phyloP scores from a whole-genome alignment of 257 asterid genomes.

The Nicotiana benthamiana region DNA sequence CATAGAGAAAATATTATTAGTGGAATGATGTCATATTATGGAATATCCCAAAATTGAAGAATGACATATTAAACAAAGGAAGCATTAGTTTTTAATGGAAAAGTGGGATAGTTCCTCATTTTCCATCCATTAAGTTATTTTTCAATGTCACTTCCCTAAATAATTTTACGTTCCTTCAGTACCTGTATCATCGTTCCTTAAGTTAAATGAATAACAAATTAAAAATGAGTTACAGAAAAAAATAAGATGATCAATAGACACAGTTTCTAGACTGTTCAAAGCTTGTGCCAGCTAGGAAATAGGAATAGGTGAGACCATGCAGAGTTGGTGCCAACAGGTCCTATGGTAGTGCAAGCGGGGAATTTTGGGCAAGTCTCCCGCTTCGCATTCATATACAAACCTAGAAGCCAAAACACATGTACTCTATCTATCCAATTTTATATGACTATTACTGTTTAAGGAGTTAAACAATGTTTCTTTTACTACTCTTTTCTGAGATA shows the following conservation, averaged over 20 bases:
- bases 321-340: background rate
- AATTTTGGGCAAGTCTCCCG: background rate
- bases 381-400: background rate
- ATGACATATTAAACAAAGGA: background rate
- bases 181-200: background rate
- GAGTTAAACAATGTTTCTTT: background rate
- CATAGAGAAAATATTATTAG: background rate
- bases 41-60: background rate
- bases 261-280: background rate
- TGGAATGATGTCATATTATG: background rate
- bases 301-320: background rate
- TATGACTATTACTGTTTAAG: background rate
- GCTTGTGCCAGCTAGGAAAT: background rate
- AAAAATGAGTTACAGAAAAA: background rate
- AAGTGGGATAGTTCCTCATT: background rate
- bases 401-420: background rate
- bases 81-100: background rate
- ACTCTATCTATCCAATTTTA: background rate
- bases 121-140: background rate
- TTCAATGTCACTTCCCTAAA: background rate
- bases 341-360: background rate
- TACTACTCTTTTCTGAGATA: background rate
- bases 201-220: background rate
- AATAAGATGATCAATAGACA: background rate
- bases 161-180: background rate